Percentiles rank a stretch among this genome's conserved stretches.
phyloP scores from a whole-genome alignment of 441 rosid genomes.

The Biscutella laevigata region DNA sequence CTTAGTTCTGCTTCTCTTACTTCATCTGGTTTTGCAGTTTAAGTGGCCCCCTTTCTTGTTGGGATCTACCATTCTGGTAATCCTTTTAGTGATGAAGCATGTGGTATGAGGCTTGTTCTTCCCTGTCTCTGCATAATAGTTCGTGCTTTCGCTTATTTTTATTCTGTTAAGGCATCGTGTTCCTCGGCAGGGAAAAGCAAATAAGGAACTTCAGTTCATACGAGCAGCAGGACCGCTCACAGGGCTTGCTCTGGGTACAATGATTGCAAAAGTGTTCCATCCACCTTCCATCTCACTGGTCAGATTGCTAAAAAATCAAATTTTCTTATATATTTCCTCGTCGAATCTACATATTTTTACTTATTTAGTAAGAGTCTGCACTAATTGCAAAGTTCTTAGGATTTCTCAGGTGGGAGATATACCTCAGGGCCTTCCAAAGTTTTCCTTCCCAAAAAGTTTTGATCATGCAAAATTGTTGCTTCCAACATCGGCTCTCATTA shows the following conservation, averaged over 20 bases:
- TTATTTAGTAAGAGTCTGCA: not conserved
- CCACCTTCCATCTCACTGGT: constrained; percentile 83
- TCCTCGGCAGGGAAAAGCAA: constrained; percentile 72
- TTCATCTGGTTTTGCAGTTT: constrained; percentile 38
- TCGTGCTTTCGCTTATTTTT: not conserved
- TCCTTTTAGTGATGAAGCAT: constrained; percentile 80
- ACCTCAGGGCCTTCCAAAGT: constrained; percentile 86
- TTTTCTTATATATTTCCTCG: not conserved
- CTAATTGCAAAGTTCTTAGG: constrained; percentile 14
- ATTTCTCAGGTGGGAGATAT: constrained; percentile 80
- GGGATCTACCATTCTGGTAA: constrained; percentile 78
- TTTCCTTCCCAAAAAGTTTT: constrained; percentile 68
- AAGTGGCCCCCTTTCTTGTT: constrained; percentile 94
- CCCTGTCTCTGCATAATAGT: not conserved
- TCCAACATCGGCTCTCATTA: constrained; percentile 82
- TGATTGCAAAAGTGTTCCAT: constrained; percentile 65
- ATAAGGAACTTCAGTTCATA: constrained; percentile 66
- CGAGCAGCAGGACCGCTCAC: constrained; percentile 90
- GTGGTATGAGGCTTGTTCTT: constrained; percentile 43
- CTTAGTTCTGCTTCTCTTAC: not conserved
- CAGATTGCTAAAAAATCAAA: constrained; percentile 19
- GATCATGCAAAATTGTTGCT: constrained; percentile 53
- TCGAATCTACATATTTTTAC: not conserved
- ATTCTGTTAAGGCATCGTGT: constrained; percentile 17
- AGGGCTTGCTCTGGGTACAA: constrained; percentile 80